A percentile compares a stretch with the other conserved stretches of the same genome.
Conservation (phyloP, 164 flowering plant species). For the Annona squamosa region DNA sequence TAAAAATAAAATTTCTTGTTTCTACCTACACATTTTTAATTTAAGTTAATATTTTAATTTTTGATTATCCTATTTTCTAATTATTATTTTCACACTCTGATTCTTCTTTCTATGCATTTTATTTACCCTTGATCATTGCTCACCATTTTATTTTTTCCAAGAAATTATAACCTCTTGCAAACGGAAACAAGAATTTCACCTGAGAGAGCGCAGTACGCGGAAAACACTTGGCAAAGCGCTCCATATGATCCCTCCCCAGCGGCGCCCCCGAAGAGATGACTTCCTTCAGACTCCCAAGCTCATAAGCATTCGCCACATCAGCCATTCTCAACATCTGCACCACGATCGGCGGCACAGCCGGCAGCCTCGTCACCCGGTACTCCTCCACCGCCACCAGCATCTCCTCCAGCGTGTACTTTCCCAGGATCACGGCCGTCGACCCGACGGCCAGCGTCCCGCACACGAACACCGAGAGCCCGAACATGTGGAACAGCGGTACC, state of each 20-base stretch:
- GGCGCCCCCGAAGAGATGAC: conserved; percentile 29
- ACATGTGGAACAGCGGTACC: conserved; percentile 28
- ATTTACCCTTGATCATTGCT: no score
- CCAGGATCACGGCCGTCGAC: conserved; percentile 15
- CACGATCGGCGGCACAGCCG: conserved; percentile 28
- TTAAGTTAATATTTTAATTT: no score
- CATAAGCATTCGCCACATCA: conserved; percentile 7
- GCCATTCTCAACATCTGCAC: conserved; percentile 20
- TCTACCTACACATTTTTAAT: no score
- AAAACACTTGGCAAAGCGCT: conserved; percentile 16
- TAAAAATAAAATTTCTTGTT: no score
- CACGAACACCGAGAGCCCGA: conserved; percentile 25
- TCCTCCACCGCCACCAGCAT: conserved; percentile 19
- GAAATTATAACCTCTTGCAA: no score
- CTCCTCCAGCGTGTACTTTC: conserved; percentile 19
- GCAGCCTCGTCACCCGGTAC: conserved; percentile 23
- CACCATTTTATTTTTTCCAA: no score
- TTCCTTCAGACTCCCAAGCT: conserved; percentile 20
- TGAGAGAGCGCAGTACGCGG: conserved; percentile 21
- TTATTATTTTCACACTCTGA: no score
- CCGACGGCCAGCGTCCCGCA: conserved; percentile 21
- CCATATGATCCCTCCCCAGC: conserved; percentile 18
- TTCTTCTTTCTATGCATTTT: no score
- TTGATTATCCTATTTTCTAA: no score
- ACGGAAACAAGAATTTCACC: conserved; percentile 6